A percentile compares a stretch with the other conserved stretches of the same genome.
phyloP scores from a whole-genome alignment of 345 rosid species.

The Boechera retrofracta region DNA sequence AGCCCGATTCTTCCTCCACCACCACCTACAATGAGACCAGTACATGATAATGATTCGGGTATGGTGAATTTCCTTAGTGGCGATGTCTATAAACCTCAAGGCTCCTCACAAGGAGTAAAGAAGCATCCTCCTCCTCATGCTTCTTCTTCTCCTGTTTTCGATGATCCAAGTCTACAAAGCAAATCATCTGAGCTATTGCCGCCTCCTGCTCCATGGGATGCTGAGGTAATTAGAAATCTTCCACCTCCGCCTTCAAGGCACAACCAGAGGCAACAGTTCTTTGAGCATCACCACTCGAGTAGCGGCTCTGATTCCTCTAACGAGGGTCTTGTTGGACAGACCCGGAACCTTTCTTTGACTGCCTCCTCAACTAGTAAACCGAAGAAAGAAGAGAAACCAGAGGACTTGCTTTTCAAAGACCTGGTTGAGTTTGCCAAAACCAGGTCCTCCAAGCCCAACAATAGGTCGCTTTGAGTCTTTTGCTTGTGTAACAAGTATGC shows the following conservation, averaged over 20 bases:
- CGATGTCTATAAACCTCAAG: slow-evolving; percentile 67
- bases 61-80: slow-evolving; percentile 82
- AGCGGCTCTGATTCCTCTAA: slow-evolving; percentile 62
- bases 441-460: slow-evolving; percentile 66
- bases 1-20: slow-evolving; percentile 81
- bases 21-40: slow-evolving; percentile 68
- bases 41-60: slow-evolving; percentile 48
- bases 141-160: slow-evolving; percentile 30
- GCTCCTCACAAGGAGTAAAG: slow-evolving; percentile 47
- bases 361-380: slow-evolving; percentile 37
- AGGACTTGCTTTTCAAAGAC: slow-evolving; percentile 87
- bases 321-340: slow-evolving; percentile 68
- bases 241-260: slow-evolving; percentile 87
- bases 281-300: slow-evolving; percentile 59
- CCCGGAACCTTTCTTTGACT: slow-evolving; percentile 59
- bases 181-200: slow-evolving; percentile 56
- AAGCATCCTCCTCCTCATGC: slow-evolving; percentile 31
- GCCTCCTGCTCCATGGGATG: slow-evolving; percentile 70
- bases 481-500: slow-evolving; percentile 28
- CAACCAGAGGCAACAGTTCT: slow-evolving; percentile 84
- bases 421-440: slow-evolving; percentile 87
- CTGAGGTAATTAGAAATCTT: slow-evolving; percentile 49
- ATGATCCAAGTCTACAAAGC: slow-evolving; percentile 31
- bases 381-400: slow-evolving; percentile 63
- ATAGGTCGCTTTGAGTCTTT: slow-evolving; percentile 55